Conservation (phyloP, 768 basidiomycete species). For the Phallus indusiatus region DNA sequence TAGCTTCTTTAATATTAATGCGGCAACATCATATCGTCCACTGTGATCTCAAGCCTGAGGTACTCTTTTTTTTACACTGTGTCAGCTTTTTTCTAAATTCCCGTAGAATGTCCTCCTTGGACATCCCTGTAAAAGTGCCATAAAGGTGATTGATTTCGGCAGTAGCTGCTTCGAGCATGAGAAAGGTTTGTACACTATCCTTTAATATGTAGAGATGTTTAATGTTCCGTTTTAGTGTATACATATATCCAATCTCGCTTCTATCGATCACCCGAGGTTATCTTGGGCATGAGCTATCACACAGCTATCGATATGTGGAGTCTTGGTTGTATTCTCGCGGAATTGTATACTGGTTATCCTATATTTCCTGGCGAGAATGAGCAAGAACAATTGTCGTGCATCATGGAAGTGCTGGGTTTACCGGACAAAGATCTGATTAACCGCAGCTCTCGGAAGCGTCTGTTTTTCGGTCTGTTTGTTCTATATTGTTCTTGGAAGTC, state of each 20-base stretch:
- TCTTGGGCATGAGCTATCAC: constrained; percentile 97
- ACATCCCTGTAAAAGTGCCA: constrained; percentile 91
- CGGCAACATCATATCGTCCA: constrained; percentile 96
- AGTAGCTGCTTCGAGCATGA: constrained; percentile 98
- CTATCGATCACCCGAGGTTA: constrained; percentile 99
- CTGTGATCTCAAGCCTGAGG: constrained; percentile 98
- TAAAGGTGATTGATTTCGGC: constrained; percentile 99
- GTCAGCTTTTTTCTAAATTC: background rate
- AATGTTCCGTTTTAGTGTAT: constrained; percentile 54
- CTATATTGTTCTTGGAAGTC: background rate
- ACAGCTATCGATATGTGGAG: constrained; percentile 99
- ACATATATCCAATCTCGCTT: constrained; percentile 99
- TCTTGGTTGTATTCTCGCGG: constrained; percentile 94
- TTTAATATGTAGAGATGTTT: background rate
- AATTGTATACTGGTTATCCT: constrained; percentile 94
- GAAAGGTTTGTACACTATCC: constrained; percentile 59
- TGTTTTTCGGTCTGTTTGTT: constrained; percentile 79
- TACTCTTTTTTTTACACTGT: constrained; percentile 24
- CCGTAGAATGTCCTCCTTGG: constrained; percentile 83
- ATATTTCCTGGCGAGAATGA: constrained; percentile 99
- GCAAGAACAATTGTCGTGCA: constrained; percentile 95
- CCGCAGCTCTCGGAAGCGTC: constrained; percentile 83
- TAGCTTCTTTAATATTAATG: constrained; percentile 85
- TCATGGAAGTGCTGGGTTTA: constrained; percentile 96
- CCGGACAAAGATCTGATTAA: constrained; percentile 95